A percentile compares a stretch with the other conserved stretches of the same genome.
Evolutionary conservation across 1,284 basidiomycete species (phyloP).

Genomic region (Pseudozyma pruni): DNA sequence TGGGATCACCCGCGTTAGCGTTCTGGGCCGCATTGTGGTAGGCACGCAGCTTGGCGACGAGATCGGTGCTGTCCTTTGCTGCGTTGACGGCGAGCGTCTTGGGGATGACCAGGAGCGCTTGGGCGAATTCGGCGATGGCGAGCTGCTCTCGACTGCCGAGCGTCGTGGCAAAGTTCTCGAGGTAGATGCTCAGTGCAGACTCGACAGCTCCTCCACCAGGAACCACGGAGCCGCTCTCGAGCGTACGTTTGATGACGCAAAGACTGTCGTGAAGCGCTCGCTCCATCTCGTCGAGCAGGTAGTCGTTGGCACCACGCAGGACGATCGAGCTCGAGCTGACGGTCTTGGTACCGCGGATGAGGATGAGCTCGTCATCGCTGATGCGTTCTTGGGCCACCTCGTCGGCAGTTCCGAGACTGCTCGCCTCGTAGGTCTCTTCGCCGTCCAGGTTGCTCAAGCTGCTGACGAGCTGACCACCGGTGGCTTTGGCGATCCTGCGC

Average conservation of each 20-base stretch:
- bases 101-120: slow-evolving; percentile 88
- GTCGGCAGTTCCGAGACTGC: slow-evolving; percentile 88
- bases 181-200: slow-evolving; percentile 93
- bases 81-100: slow-evolving; percentile 98
- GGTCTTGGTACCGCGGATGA: slow-evolving; percentile 96
- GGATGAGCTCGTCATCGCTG: slow-evolving; percentile 97
- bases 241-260: slow-evolving; percentile 93
- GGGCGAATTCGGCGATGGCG: slow-evolving; percentile 97
- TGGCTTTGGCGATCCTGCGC: slow-evolving; percentile 94
- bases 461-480: slow-evolving; percentile 91
- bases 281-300: slow-evolving; percentile 99
- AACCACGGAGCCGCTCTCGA: slow-evolving; percentile 94
- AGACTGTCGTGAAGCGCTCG: slow-evolving; percentile 92
- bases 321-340: slow-evolving; percentile 93
- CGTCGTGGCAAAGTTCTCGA: slow-evolving; percentile 99
- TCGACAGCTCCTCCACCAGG: slow-evolving; percentile 98
- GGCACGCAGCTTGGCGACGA: slow-evolving; percentile 94
- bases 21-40: slow-evolving; percentile 93
- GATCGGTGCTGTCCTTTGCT: slow-evolving; percentile 96
- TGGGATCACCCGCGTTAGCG: slow-evolving; percentile 89
- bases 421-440: slow-evolving; percentile 95
- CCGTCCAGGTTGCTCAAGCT: slow-evolving; percentile 96
- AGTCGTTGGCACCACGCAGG: slow-evolving; percentile 96
- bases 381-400: slow-evolving; percentile 97
- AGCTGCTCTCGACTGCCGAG: slow-evolving; percentile 94